Evolutionary conservation across 345 rosid species (phyloP), one percentile per base, ranked within the genome.

Genomic region (Eucalyptus paniculata): DNA sequence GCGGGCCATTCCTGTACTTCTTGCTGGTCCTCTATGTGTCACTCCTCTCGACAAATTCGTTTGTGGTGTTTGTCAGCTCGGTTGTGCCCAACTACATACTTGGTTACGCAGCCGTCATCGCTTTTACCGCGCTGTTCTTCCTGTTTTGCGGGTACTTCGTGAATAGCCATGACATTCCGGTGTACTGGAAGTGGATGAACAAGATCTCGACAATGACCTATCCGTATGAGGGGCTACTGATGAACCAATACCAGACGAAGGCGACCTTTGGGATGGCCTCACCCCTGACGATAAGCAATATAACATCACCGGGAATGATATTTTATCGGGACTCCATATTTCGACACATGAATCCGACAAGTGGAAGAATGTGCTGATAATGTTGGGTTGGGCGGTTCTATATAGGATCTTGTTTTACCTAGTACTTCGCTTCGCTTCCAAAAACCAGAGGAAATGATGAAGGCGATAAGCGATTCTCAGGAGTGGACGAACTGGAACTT

Each of bases 181-280:
- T 0, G 5, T 94, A 94, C 87, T 95, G 97, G 97, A 86, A 56
- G 51, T 95, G 96, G 97, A 94, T 94, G 97, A 95, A 95, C 94
- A 94, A 92, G 93, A 82, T 94, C 86, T 95, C 97, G 32, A 94
- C 96, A 8, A 95, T 95, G 93, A 92, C 96, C 21, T 94, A 95
- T 87, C 96, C 96, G 2, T 95, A 93, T 24, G 97, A 95, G 88
- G 96, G 95, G 81, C 93, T 95, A 19, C 67, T 95, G 93, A 94
- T 94, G 97, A 95, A 95, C 87, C 89, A 95, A 90, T 94, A 89
- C 86, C 96, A 94, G 90, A 94, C 95, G 13, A 3, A 18, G 0
- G 50, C 51, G 1, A 7, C 9, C 4, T 95, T 94, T 44, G 94
- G 90, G 49, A 19, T 5, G 88, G 87, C 54, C 50, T 28, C 2